Evolutionary conservation across 257 asterid genomes (phyloP).

Genomic region (Nemophila menziesii): DNA sequence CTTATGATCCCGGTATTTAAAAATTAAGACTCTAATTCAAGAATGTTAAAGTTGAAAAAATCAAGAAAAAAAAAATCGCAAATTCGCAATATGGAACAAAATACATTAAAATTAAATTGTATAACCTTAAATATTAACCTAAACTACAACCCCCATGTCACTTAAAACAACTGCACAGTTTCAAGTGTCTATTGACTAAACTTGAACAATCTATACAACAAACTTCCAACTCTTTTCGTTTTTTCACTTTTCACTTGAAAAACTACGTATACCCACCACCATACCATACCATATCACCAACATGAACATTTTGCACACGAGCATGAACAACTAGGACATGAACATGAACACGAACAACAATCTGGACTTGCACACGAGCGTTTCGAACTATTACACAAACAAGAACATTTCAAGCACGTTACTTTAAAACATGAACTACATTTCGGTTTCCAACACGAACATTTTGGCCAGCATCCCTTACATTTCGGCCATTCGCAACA

Average conservation of each 20-base stretch:
- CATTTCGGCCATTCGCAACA: slow-evolving; percentile 32
- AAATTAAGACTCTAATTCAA: too few relatives aligned
- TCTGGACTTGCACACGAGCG: slow-evolving; percentile 51
- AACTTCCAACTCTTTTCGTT: slow-evolving; percentile 17
- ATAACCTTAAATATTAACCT: slow-evolving; percentile 10
- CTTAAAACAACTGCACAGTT: slow-evolving; percentile 17
- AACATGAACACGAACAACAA: slow-evolving; percentile 38
- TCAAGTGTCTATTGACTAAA: slow-evolving; percentile 13
- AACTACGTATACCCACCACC: slow-evolving; percentile 30
- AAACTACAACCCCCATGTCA: slow-evolving; percentile 18
- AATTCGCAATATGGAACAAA: too few relatives aligned
- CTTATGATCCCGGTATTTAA: too few relatives aligned
- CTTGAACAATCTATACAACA: slow-evolving; percentile 47
- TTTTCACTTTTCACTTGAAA: slow-evolving; percentile 11
- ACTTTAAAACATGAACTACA: slow-evolving; percentile 30
- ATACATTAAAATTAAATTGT: slow-evolving; percentile 9
- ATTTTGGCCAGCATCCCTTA: slow-evolving; percentile 11
- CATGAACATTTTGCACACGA: slow-evolving; percentile 19
- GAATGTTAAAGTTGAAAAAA: too few relatives aligned
- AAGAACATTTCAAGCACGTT: slow-evolving; percentile 46
- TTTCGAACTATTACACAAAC: slow-evolving; percentile 35
- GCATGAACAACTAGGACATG: slow-evolving; percentile 28
- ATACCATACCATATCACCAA: slow-evolving; percentile 19
- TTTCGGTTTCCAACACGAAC: slow-evolving; percentile 31
- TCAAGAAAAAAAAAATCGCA: too few relatives aligned